phyloP scores from a whole-genome alignment of 495 filamentous ascomycete species.

The Cairneyella variabilis region DNA sequence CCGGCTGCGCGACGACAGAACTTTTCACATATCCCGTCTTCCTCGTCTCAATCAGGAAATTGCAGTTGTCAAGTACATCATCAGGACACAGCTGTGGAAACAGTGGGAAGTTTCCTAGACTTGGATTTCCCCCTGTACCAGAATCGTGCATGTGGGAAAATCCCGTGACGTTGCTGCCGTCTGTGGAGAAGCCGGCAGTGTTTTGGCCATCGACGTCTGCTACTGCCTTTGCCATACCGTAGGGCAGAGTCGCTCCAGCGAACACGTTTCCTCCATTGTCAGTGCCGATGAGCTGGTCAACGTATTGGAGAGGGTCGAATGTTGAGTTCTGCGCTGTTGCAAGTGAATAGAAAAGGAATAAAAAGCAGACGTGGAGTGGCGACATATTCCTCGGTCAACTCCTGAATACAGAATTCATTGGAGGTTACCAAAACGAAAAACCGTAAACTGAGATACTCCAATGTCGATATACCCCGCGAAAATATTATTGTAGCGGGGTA shows the following conservation, averaged over 20 bases:
- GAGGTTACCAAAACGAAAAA: too few relatives aligned
- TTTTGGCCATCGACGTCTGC: constrained; percentile 58
- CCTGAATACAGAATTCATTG: too few relatives aligned
- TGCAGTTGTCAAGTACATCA: constrained; percentile 60
- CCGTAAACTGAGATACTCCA: too few relatives aligned
- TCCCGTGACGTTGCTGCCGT: constrained; percentile 56
- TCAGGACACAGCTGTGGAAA: constrained; percentile 65
- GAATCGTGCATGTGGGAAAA: constrained; percentile 74
- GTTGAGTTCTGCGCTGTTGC: neutral
- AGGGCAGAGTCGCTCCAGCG: constrained; percentile 67
- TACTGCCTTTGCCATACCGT: constrained; percentile 75
- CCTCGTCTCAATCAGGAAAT: constrained; percentile 43
- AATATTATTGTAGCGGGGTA: too few relatives aligned
- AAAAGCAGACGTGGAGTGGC: neutral
- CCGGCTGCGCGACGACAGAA: constrained; percentile 56
- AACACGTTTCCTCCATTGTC: constrained; percentile 63
- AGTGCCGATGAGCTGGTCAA: constrained; percentile 47
- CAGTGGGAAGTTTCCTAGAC: constrained; percentile 71
- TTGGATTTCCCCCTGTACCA: constrained; percentile 64
- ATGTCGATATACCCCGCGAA: too few relatives aligned
- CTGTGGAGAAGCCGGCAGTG: constrained; percentile 63
- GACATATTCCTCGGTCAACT: too few relatives aligned
- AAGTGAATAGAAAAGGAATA: neutral
- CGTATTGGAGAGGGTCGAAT: constrained; percentile 25
- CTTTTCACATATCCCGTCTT: constrained; percentile 30